Percentiles rank a stretch among this genome's conserved stretches.
These are phyloP conservation scores for Claviceps lovelessii DNA, from an alignment of 2,329 filamentous ascomycete species.

Conservation along the genomic window DNA sequence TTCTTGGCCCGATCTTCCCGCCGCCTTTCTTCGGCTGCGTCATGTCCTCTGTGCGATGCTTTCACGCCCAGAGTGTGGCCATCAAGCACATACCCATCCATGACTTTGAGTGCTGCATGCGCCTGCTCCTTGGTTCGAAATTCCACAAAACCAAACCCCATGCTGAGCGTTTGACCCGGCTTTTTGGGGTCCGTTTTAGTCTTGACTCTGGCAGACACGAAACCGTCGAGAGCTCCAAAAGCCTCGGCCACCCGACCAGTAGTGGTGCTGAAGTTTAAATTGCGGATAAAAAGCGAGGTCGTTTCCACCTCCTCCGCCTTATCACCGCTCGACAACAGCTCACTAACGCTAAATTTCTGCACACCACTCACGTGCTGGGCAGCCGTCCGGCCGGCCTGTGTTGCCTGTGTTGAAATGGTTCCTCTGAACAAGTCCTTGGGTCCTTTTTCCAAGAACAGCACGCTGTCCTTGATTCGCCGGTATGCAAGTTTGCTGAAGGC, in stretches of 20 bases:
- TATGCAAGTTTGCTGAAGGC: slow-evolving; percentile 81
- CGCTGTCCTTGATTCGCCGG: slow-evolving; percentile 76
- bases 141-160: slow-evolving; percentile 94
- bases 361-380: slow-evolving; percentile 26
- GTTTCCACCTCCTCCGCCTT: slow-evolving; percentile 43
- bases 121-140: slow-evolving; percentile 69
- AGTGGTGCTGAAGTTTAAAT: slow-evolving; percentile 83
- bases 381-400: slow-evolving; percentile 17
- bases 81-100: slow-evolving; percentile 82
- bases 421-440: slow-evolving; percentile 62
- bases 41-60: slow-evolving; percentile 71
- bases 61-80: slow-evolving; percentile 75
- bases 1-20: slow-evolving; percentile 77
- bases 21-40: slow-evolving; percentile 75
- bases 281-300: slow-evolving; percentile 82
- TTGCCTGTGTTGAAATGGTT: slow-evolving; percentile 15
- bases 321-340: slow-evolving; percentile 48
- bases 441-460: slow-evolving; percentile 86
- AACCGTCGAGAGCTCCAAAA: slow-evolving; percentile 73
- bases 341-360: slow-evolving; percentile 52
- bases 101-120: slow-evolving; percentile 62
- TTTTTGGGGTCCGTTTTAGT: slow-evolving; percentile 89
- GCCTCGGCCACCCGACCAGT: slow-evolving; percentile 59
- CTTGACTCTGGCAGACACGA: slow-evolving; percentile 79
- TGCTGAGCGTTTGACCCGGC: slow-evolving; percentile 74